Base-by-base conservation (phyloP, 129 eudicot genomes). In the Glebionis coronaria region DNA sequence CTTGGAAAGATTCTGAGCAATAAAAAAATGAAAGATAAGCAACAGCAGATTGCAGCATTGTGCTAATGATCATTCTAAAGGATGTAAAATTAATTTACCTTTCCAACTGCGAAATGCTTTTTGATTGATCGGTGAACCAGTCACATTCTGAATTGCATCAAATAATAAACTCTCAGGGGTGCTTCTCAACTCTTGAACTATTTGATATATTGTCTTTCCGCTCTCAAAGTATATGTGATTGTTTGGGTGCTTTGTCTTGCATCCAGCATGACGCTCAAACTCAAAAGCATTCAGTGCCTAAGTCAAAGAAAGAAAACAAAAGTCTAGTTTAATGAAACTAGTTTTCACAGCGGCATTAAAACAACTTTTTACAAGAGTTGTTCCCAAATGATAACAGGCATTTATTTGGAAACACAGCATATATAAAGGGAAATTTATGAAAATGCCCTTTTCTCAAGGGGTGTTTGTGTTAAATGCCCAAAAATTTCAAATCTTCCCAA, bases 221-320 rank as follows among this genome's bases (percentile, higher is more conserved):
- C 83, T 87, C 74, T 88, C 87, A 63, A 88, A 85, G 73, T 85
- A 88, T 76, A 88, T 88, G 82, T 88, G 96, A 75, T 88, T 88
- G 56, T 88, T 88, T 21, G 96, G 96, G 75, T 88, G 96, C 82
- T 88, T 88, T 31, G 96, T 85, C 75, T 88, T 88, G 80, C 90
- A 85, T 63, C 90, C 87, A 77, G 96, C 96, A 77, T 85, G 96
- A 35, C 90, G 87, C 77, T 88, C 93, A 81, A 88, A 85, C 69
- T 88, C 93, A 16, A 76, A 88, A 19, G 96, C 96, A 69, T 88
- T 88, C 14, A 85, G 78, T 18, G 87, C 87, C 96, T 88, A 31
- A 44, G 54, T 21, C 3, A 50, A 72, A n/a, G 8, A 12, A 38
- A 38, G 38, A 2, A 8, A 7, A 8, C 6, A 35, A 5, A 35